These are phyloP conservation scores for Aureobasidium namibiae DNA, from an alignment of 2,329 filamentous ascomycete species.

Conservation along the genomic window DNA sequence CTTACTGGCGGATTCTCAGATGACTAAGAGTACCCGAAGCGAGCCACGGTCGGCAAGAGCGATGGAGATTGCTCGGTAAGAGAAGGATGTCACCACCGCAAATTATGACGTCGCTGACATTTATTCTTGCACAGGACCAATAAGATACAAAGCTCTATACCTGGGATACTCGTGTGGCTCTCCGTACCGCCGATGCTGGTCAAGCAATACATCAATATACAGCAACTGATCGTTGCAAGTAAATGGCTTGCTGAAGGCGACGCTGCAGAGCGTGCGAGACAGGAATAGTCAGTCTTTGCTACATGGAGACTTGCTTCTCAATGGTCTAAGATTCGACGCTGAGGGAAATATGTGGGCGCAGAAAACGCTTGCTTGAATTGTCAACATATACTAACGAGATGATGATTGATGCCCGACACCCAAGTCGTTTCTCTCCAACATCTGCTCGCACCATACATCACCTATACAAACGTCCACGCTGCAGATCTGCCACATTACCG, in stretches of 20 bases:
- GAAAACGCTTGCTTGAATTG: no score
- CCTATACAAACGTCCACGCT: neutral
- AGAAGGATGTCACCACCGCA: neutral
- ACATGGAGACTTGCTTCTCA: no score
- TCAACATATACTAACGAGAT: no score
- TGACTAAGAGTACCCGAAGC: slow-evolving; percentile 58
- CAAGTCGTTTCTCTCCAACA: no score
- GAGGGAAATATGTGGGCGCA: no score
- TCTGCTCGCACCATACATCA: no score
- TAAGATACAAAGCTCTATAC: slow-evolving; percentile 56
- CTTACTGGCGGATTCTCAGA: neutral
- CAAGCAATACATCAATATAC: slow-evolving; percentile 89
- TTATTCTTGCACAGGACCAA: slow-evolving; percentile 28
- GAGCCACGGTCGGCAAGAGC: slow-evolving; percentile 87
- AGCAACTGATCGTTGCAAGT: slow-evolving; percentile 89
- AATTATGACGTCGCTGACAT: slow-evolving; percentile 44
- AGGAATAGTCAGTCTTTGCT: neutral
- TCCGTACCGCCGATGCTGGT: slow-evolving; percentile 78
- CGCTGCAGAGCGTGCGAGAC: slow-evolving; percentile 7
- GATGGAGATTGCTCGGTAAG: slow-evolving; percentile 67
- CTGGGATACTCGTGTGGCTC: slow-evolving; percentile 71
- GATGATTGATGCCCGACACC: no score
- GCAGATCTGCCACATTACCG: neutral
- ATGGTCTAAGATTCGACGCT: no score
- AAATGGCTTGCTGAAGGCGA: slow-evolving; percentile 92